Conservation (phyloP, 2,329 filamentous ascomycete genomes). For the Domatiomyces catenatus region DNA sequence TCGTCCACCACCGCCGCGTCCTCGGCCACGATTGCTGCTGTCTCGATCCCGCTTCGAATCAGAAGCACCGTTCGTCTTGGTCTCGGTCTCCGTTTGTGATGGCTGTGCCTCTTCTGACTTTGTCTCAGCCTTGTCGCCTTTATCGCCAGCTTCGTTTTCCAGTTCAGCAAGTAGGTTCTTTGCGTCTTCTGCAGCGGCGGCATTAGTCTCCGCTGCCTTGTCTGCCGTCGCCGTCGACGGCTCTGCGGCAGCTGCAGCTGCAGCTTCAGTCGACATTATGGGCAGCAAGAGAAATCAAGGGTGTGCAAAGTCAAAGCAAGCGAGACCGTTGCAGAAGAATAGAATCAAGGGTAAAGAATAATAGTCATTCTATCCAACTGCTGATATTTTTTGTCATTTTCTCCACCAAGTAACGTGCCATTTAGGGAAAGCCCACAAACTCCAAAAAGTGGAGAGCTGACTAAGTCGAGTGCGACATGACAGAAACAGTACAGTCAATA, state of each 20-base stretch:
- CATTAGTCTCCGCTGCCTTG: conserved; percentile 21
- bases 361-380: not conserved
- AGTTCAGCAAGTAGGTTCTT: conserved; percentile 31
- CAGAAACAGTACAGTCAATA: too few species aligned
- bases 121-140: conserved; percentile 21
- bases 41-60: conserved; percentile 9
- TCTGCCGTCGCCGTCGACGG: not conserved
- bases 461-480: not conserved
- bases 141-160: conserved; percentile 13
- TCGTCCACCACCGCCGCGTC: conserved; percentile 4
- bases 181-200: conserved; percentile 31
- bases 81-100: conserved; percentile 20
- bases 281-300: not conserved
- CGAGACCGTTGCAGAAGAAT: not conserved
- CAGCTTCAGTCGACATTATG: conserved; percentile 15
- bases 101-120: conserved; percentile 18
- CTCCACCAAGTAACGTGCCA: not conserved
- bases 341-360: not conserved
- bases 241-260: conserved; percentile 11
- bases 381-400: not conserved
- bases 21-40: conserved; percentile 5
- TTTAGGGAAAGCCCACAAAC: not conserved
- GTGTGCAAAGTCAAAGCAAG: not conserved
- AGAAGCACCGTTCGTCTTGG: conserved; percentile 11
- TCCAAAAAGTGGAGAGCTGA: not conserved